Conservation (phyloP, 75 land plant genomes). For the Pinus taeda region DNA sequence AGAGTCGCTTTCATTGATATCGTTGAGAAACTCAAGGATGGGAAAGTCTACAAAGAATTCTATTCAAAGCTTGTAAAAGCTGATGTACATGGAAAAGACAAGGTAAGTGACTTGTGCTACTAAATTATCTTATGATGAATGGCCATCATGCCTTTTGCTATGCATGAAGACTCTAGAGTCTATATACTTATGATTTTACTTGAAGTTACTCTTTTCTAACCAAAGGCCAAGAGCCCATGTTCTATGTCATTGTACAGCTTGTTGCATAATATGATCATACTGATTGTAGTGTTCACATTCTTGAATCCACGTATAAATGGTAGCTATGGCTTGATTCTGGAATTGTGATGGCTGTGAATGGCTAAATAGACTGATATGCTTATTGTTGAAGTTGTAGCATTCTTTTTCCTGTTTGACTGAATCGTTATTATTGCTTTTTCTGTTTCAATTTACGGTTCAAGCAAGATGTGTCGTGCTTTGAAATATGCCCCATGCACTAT, state of each 20-base stretch:
- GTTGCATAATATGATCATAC: neutral
- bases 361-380: neutral
- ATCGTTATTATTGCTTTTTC: neutral
- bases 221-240: neutral
- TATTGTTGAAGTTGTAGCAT: neutral
- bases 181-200: no score
- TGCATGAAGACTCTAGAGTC: neutral
- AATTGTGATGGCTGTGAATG: neutral
- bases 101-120: conserved; percentile 36
- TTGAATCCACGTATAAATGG: neutral
- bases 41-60: conserved; percentile 62
- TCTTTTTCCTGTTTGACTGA: neutral
- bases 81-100: conserved; percentile 85
- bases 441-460: no score
- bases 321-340: neutral
- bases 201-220: neutral
- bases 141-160: neutral
- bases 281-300: neutral
- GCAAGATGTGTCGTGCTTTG: no score
- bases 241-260: neutral
- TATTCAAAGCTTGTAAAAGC: conserved; percentile 95
- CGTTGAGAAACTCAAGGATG: conserved; percentile 77
- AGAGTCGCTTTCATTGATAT: conserved; percentile 93
- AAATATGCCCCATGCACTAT: no score
- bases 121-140: neutral